These are phyloP conservation scores for Hanseniaspora clermontiae DNA, from an alignment of 805 yeast species.

Conservation along the genomic window DNA sequence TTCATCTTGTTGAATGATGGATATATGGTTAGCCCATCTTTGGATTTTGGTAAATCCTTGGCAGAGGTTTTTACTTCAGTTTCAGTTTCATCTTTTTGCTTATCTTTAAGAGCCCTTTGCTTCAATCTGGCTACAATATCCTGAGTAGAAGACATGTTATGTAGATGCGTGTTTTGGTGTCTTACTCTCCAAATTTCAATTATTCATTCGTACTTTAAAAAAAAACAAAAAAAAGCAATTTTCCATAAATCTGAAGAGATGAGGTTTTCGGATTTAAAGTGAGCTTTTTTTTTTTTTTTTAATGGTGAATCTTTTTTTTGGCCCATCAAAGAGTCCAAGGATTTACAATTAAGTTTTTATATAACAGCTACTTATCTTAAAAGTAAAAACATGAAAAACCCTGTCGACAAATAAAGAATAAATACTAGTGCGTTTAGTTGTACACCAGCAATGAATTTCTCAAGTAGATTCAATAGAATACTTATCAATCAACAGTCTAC, in stretches of 20 bases:
- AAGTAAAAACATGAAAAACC: too few species aligned
- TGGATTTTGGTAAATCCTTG: slow-evolving; percentile 36
- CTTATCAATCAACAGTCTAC: not conserved
- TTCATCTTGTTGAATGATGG: slow-evolving; percentile 62
- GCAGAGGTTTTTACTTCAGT: not conserved
- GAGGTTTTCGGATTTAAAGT: not conserved
- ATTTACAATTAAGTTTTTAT: not conserved
- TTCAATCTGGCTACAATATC: slow-evolving; percentile 4
- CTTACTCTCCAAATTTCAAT: not conserved
- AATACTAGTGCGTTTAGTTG: too few species aligned
- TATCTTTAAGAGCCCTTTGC: slow-evolving; percentile 1
- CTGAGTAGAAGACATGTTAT: not conserved
- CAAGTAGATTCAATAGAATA: not conserved
- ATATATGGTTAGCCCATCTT: slow-evolving; percentile 29
- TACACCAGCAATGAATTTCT: not conserved
- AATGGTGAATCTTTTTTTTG: too few species aligned
- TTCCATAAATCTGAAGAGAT: not conserved
- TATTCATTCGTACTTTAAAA: too few species aligned
- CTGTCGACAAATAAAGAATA: too few species aligned
- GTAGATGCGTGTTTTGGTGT: not conserved
- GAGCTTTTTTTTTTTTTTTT: not conserved
- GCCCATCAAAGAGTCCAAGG: too few species aligned
- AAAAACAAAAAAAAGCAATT: too few species aligned
- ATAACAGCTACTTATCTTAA: too few species aligned
- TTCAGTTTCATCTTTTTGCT: not conserved